Evolutionary conservation across 192 early-diverging fungal species (phyloP).

Genomic region (Funneliformis mosseae): DNA sequence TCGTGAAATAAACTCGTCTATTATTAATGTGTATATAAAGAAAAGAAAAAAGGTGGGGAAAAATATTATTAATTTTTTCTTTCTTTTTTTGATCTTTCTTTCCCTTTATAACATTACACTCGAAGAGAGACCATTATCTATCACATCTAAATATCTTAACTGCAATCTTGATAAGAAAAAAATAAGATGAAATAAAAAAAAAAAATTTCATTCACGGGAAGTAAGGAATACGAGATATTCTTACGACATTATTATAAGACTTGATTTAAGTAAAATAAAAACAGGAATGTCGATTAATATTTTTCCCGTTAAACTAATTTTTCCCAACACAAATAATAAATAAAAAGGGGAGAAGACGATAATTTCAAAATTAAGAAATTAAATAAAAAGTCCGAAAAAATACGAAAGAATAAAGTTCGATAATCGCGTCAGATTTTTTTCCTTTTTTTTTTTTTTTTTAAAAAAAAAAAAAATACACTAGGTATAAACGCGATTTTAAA

Average conservation of each 20-base stretch:
- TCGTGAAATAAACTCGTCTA: background rate
- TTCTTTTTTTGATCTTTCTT: background rate
- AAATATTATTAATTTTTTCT: background rate
- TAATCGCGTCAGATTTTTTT: background rate
- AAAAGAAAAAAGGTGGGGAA: background rate
- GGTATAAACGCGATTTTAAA: background rate
- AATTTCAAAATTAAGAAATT: background rate
- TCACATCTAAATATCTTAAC: no score
- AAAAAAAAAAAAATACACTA: no score
- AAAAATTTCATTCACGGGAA: no score
- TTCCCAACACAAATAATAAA: background rate
- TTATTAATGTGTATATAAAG: background rate
- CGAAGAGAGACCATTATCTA: no score
- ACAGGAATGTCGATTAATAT: background rate
- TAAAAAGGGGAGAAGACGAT: background rate
- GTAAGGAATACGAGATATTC: no score
- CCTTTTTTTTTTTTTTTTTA: background rate
- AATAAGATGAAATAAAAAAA: no score
- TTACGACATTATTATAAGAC: no score
- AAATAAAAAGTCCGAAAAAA: background rate
- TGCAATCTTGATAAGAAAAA: no score
- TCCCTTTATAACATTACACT: no score
- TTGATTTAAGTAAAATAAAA: no score
- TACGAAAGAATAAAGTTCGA: background rate
- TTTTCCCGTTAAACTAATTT: background rate